These are phyloP conservation scores for Lactarius trivialis DNA, from an alignment of 768 basidiomycete species.

Conservation along the genomic window DNA sequence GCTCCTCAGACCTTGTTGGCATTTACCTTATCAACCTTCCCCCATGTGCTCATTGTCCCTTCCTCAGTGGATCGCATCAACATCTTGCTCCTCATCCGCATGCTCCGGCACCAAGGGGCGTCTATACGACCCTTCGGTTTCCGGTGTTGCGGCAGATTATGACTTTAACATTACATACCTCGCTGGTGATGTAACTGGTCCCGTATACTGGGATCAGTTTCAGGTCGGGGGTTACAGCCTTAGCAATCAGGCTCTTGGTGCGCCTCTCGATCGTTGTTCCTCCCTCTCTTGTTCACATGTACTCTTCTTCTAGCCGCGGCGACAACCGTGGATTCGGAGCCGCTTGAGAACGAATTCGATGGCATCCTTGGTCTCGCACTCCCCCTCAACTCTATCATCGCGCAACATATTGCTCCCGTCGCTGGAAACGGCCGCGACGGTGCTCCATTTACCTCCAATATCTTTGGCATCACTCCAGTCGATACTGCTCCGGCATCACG, in stretches of 20 bases:
- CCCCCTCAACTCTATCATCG: conserved; percentile 64
- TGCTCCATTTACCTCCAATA: conserved; percentile 59
- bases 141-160: conserved; percentile 35
- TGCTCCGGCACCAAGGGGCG: conserved; percentile 44
- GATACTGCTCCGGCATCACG: conserved; percentile 47
- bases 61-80: conserved; percentile 66
- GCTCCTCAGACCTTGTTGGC: conserved; percentile 72
- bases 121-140: conserved; percentile 50
- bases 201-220: conserved; percentile 65
- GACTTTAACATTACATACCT: conserved; percentile 53
- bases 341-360: conserved; percentile 47
- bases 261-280: conserved; percentile 16
- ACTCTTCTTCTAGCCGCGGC: conserved; percentile 46
- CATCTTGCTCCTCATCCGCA: conserved; percentile 48
- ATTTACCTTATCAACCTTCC: not conserved
- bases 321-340: conserved; percentile 46
- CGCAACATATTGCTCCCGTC: conserved; percentile 41
- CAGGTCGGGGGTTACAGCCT: conserved; percentile 59
- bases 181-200: conserved; percentile 50
- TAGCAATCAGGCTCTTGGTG: conserved; percentile 64
- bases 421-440: conserved; percentile 52
- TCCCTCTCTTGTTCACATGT: not conserved
- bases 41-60: not conserved
- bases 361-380: conserved; percentile 75
- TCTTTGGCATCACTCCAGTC: conserved; percentile 59